Percentiles rank a stretch among this genome's conserved stretches.
These are phyloP conservation scores for Candida piceae DNA, from an alignment of 805 yeast species.

Conservation along the genomic window DNA sequence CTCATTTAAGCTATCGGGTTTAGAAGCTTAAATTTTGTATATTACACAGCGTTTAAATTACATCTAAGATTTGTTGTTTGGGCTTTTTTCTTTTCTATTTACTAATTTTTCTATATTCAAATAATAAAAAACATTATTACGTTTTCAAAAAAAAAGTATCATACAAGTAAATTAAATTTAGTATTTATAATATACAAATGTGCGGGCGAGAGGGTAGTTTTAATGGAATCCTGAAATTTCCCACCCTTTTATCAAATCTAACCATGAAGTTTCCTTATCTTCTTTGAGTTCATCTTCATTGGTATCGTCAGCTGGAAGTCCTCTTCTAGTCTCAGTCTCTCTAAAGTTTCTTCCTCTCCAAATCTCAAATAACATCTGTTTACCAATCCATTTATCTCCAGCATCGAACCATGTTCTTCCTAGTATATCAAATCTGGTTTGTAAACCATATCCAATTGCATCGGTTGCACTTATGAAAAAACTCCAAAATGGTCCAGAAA, in stretches of 20 bases:
- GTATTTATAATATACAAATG: too few species aligned
- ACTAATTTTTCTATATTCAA: too few species aligned
- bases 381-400: constrained; percentile 48
- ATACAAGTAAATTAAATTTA: too few species aligned
- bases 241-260: constrained; percentile 54
- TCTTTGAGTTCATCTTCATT: constrained; percentile 20
- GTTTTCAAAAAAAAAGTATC: too few species aligned
- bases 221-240: constrained; percentile 33
- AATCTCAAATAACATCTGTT: constrained; percentile 47
- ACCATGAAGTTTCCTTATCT: constrained; percentile 38
- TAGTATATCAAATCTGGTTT: constrained; percentile 29
- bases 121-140: too few species aligned
- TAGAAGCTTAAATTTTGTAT: background rate
- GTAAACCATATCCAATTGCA: constrained; percentile 28
- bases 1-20: background rate
- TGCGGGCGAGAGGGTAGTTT: too few species aligned
- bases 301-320: constrained; percentile 8
- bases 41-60: background rate
- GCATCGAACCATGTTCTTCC: constrained; percentile 30
- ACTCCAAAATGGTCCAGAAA: constrained; percentile 46
- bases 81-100: too few species aligned
- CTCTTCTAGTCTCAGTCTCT: background rate
- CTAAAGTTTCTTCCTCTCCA: constrained; percentile 39
- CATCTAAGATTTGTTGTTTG: too few species aligned
- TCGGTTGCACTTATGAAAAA: constrained; percentile 42